Conservation (phyloP, 305 asterid species). For the Nicotiana rustica region DNA sequence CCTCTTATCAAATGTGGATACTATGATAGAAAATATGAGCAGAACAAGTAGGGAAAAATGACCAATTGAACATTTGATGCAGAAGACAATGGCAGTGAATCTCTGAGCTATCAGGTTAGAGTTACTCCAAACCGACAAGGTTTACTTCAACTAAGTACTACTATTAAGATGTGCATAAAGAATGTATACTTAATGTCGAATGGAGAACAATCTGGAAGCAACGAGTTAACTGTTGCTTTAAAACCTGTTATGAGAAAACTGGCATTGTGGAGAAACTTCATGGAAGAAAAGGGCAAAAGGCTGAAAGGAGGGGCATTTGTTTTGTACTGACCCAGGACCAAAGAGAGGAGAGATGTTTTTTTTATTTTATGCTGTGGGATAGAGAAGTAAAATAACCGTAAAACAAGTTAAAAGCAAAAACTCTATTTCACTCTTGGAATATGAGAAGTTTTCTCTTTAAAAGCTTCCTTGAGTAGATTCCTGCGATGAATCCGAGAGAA, state of each 20-base stretch:
- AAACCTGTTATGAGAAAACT: neutral
- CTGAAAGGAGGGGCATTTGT: too few species aligned
- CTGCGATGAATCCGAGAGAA: slow-evolving; percentile 20
- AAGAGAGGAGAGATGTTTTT: neutral
- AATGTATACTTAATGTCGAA: neutral
- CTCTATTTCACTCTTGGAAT: neutral
- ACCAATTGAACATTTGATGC: slow-evolving; percentile 18
- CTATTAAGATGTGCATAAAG: slow-evolving; percentile 12
- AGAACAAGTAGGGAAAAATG: neutral
- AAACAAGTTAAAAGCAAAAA: neutral
- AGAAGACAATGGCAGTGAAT: neutral
- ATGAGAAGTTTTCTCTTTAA: slow-evolving; percentile 22
- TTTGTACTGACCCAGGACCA: neutral
- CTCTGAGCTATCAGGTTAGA: slow-evolving; percentile 12
- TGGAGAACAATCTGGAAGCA: neutral
- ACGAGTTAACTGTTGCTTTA: neutral
- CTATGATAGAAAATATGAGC: neutral
- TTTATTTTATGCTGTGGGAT: neutral
- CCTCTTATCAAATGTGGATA: neutral
- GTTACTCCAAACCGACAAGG: slow-evolving; percentile 13
- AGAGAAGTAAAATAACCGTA: neutral
- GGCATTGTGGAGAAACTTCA: neutral
- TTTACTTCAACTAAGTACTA: slow-evolving; percentile 14
- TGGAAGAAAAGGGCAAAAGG: too few species aligned
- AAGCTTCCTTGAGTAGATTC: neutral